A percentile compares a stretch with the other conserved stretches of the same genome.
These are phyloP conservation scores for Yamadazyma diddensiae DNA, from an alignment of 1,139 yeast species.

Conservation along the genomic window DNA sequence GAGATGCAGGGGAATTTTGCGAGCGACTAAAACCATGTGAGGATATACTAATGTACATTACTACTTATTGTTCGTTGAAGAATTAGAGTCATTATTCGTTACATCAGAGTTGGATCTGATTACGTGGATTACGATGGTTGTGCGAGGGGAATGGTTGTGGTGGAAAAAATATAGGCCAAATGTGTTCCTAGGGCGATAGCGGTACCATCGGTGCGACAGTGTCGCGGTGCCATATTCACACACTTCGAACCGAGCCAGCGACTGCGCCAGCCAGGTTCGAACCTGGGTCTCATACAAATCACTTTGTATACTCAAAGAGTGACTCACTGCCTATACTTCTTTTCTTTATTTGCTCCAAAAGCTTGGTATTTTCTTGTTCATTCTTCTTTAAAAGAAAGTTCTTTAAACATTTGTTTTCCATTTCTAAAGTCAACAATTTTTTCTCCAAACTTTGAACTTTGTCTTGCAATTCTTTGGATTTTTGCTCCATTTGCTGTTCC, in stretches of 20 bases:
- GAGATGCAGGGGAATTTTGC: too few species aligned
- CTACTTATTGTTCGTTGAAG: slow-evolving; percentile 12
- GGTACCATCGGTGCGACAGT: too few species aligned
- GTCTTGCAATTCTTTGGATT: slow-evolving; percentile 60
- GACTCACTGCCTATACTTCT: slow-evolving; percentile 34
- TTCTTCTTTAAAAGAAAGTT: slow-evolving; percentile 60
- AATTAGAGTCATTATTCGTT: slow-evolving; percentile 16
- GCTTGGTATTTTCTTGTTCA: slow-evolving; percentile 40
- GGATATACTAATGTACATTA: neutral
- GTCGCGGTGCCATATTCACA: too few species aligned
- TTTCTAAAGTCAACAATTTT: slow-evolving; percentile 55
- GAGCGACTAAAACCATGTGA: too few species aligned
- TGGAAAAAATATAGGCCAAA: too few species aligned
- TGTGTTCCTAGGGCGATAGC: too few species aligned
- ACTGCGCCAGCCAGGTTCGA: too few species aligned
- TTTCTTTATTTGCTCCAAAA: slow-evolving; percentile 41
- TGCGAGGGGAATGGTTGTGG: too few species aligned
- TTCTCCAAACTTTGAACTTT: slow-evolving; percentile 58
- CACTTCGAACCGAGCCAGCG: too few species aligned
- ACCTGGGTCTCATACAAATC: too few species aligned
- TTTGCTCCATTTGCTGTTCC: slow-evolving; percentile 80
- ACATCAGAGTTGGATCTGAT: slow-evolving; percentile 34
- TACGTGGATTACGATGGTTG: too few species aligned
- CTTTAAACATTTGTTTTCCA: slow-evolving; percentile 60
- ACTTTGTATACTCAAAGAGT: slow-evolving; percentile 31